Base-by-base conservation (phyloP, 2,329 filamentous ascomycete genomes). In the Trichoderma atroviride region DNA sequence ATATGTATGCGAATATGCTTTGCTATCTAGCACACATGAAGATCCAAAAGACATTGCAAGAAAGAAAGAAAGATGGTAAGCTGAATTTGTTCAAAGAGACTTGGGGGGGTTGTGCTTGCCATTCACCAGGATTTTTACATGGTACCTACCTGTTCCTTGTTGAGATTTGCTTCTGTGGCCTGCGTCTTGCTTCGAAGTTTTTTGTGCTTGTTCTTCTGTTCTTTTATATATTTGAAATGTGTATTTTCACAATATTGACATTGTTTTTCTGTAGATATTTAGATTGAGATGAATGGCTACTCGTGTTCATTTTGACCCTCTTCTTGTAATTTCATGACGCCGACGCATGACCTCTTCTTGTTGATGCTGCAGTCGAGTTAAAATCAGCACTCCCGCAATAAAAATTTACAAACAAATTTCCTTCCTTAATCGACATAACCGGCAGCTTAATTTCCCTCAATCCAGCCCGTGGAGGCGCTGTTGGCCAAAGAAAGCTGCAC, bases 231-330 rank as follows among this genome's bases (percentile, higher is more conserved):
- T 11, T 35, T 14, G 33, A 1, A 4, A 14, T 14, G 1, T 14
- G 0, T 35, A 1, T 35, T 3, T 11, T 33, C 2, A 10, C 0
- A 35, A 35, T 11, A 35, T 11, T 35, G 13, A 35, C 14, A 35
- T 14, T 14, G 11, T 14, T 35, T 11, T 33, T 33, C 10, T 33
- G 9, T 1, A 33, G 10, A 2, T 33, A 2, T 33, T 2, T 33
- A 2, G 5, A 40, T 19, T 6, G 37, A 19, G 3, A 9, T 19
- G 9, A 1, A 9, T 6, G 0, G 4, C 16, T 3, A 3, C 9
- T 43, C 40, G 6, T 9, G 4, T 43, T 35, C 7, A n/a, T 9
- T 43, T 9, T n/a, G 5, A 19, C 5, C 19, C 7, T n/a, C 10
- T n/a, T 19, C 6, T n/a, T n/a, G 40, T n/a, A 10, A n/a, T n/a